phyloP scores from a whole-genome alignment of 208 protist genomes.

The Wallacemonas sp. region DNA sequence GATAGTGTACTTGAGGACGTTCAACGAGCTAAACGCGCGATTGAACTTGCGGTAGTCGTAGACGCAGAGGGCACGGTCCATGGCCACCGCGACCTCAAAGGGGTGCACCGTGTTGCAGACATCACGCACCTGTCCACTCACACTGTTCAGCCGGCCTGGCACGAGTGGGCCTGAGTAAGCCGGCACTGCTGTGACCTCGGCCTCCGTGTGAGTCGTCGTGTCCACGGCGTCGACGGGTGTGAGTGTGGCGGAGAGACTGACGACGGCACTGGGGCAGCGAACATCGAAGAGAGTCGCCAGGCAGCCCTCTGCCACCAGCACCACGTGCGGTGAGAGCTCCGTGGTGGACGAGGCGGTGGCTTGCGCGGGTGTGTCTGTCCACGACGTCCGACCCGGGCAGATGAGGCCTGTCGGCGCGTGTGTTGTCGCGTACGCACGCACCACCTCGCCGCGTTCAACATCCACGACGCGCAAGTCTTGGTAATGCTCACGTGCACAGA shows the following conservation, averaged over 20 bases:
- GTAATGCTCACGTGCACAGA: slow-evolving; percentile 60
- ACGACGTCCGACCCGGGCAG: slow-evolving; percentile 16
- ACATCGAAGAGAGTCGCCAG: slow-evolving; percentile 73
- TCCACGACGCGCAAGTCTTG: slow-evolving; percentile 72
- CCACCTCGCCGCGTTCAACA: slow-evolving; percentile 19
- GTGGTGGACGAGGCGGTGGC: neutral
- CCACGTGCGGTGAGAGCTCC: slow-evolving; percentile 15
- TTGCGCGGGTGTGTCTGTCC: slow-evolving; percentile 2
- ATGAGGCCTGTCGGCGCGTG: slow-evolving; percentile 64
- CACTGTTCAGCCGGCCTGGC: slow-evolving; percentile 57
- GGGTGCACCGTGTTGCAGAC: slow-evolving; percentile 52
- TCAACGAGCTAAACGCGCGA: slow-evolving; percentile 48
- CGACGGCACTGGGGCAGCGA: slow-evolving; percentile 53
- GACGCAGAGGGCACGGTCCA: slow-evolving; percentile 68
- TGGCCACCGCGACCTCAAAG: slow-evolving; percentile 54
- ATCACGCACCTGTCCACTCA: slow-evolving; percentile 37
- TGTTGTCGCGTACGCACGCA: slow-evolving; percentile 62
- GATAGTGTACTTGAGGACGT: slow-evolving; percentile 79
- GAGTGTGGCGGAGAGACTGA: slow-evolving; percentile 19
- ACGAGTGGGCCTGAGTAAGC: slow-evolving; percentile 21
- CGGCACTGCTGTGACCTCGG: neutral
- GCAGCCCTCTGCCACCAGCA: slow-evolving; percentile 64
- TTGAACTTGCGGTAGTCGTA: slow-evolving; percentile 83
- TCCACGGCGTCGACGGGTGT: too few relatives aligned
- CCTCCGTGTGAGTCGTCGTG: too few relatives aligned